These are phyloP conservation scores for Capsella bursapastoris DNA, from an alignment of 345 rosid species.

Conservation along the genomic window DNA sequence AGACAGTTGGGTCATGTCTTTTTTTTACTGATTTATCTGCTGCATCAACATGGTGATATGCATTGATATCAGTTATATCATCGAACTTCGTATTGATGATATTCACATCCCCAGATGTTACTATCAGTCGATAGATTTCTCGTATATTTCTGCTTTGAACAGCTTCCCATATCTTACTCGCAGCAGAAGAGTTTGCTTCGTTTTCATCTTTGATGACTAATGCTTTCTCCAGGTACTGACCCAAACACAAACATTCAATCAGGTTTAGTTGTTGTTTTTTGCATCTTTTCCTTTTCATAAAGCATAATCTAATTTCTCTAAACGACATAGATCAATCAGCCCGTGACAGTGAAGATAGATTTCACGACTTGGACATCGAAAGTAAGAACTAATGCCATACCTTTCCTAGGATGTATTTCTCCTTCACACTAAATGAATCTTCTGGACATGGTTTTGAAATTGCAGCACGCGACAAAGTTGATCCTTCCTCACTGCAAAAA, in stretches of 20 bases:
- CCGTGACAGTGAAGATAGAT: slow-evolving; percentile 1
- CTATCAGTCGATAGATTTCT: slow-evolving; percentile 76
- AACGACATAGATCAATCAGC: slow-evolving; percentile 3
- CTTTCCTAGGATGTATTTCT: slow-evolving; percentile 80
- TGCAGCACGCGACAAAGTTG: slow-evolving; percentile 42
- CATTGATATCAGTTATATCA: slow-evolving; percentile 51
- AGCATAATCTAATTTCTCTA: not conserved
- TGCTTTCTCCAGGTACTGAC: slow-evolving; percentile 76
- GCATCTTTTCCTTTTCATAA: not conserved
- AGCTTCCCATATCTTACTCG: slow-evolving; percentile 72
- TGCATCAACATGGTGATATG: slow-evolving; percentile 51
- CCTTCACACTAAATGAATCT: slow-evolving; percentile 62
- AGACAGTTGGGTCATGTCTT: slow-evolving; percentile 57
- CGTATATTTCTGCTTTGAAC: slow-evolving; percentile 66
- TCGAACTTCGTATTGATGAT: slow-evolving; percentile 67
- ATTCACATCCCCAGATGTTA: slow-evolving; percentile 50
- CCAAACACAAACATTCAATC: slow-evolving; percentile 28
- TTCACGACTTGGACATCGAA: not conserved
- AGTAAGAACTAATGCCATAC: slow-evolving; percentile 46
- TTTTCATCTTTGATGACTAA: slow-evolving; percentile 55
- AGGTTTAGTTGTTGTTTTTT: slow-evolving; percentile 5
- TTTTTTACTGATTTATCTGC: slow-evolving; percentile 41
- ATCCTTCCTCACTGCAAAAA: slow-evolving; percentile 54
- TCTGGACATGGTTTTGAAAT: slow-evolving; percentile 69
- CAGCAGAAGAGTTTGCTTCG: slow-evolving; percentile 39